phyloP scores from a whole-genome alignment of 2,329 filamentous ascomycete species.

The Penicillium hesseltinei region DNA sequence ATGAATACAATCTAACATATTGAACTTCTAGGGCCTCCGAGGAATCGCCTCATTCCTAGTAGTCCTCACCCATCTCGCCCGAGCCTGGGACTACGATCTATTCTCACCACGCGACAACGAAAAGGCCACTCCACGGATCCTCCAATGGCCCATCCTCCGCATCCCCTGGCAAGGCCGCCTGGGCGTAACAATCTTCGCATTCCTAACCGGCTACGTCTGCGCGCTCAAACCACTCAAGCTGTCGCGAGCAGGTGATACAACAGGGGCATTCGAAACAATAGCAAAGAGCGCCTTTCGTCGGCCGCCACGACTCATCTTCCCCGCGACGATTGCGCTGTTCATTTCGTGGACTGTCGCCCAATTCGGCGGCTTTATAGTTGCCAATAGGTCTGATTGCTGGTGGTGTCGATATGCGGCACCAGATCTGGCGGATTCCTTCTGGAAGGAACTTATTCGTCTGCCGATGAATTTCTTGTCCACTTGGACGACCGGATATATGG shows the following conservation, averaged over 20 bases:
- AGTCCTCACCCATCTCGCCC: slow-evolving; percentile 52
- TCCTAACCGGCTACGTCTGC: slow-evolving; percentile 57
- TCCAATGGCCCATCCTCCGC: slow-evolving; percentile 55
- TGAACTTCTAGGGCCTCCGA: slow-evolving; percentile 46
- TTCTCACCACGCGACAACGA: slow-evolving; percentile 50
- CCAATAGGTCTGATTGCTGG: slow-evolving; percentile 49
- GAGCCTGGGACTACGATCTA: slow-evolving; percentile 53
- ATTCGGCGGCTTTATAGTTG: slow-evolving; percentile 50
- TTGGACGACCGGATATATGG: slow-evolving; percentile 53
- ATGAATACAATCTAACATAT: neutral
- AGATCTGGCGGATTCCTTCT: slow-evolving; percentile 43
- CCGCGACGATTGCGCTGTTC: slow-evolving; percentile 52
- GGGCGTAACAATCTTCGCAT: slow-evolving; percentile 57
- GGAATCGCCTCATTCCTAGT: slow-evolving; percentile 56
- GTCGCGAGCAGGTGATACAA: slow-evolving; percentile 46
- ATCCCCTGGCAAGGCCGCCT: slow-evolving; percentile 56
- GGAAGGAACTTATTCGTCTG: slow-evolving; percentile 46
- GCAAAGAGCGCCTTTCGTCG: slow-evolving; percentile 56
- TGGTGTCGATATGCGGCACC: slow-evolving; percentile 55
- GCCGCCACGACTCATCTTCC: slow-evolving; percentile 52
- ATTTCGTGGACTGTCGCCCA: slow-evolving; percentile 52
- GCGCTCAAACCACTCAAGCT: slow-evolving; percentile 55
- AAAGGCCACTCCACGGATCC: slow-evolving; percentile 44
- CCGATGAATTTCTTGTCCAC: slow-evolving; percentile 48
- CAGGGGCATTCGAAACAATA: slow-evolving; percentile 48